Evolutionary conservation across 306 rosid genomes (phyloP), one percentile per base, ranked within the genome.

Genomic region (Gastrolobium villosum): DNA sequence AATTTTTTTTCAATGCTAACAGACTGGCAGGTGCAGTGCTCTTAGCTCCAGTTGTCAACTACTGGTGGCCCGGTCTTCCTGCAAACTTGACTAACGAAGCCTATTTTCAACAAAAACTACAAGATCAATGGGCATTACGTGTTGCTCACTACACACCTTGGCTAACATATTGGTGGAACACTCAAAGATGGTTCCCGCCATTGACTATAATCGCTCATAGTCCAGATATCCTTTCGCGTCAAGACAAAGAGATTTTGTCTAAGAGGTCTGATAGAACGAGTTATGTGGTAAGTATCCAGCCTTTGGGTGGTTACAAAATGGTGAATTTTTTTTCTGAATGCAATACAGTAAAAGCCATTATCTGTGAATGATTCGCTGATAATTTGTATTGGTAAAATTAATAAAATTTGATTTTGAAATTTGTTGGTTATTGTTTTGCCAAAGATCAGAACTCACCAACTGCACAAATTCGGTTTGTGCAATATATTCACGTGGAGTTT

Each of bases 151-250:
- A 92, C 70, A 20, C 56, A 3, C 98, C 99, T 2, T 91, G 96
- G 98, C 94, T 95, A 59, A 91, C 97, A 36, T 86, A 92, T 77
- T 91, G 96, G 95, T 92, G 99, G 99, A 88, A 91, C 81, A 91
- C 98, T 53, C 96, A 95, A 79, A 87, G 60, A 78, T 93, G 92
- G 96, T 91, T 95, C 82, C 97, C 97, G 0, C 3, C 32, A 40
- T 7, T 7, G 14, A 45, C 66, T 60, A 26, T 43, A 4, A 39
- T 82, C 59, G 31, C 54, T 75, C 7, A 9, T 11, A 44, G 55
- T 75, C 31, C 5, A 50, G 66, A 71, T 70, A 0, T 79, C 60
- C 32, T 82, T 79, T 86, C 89, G 32, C 41, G 2, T 56, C 80
- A 82, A 75, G 89, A 86, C 82, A 79, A 43, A 37, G 75, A 71